A percentile compares a stretch with the other conserved stretches of the same genome.
Conservation (phyloP, 2,329 filamentous ascomycete species). For the Mollisiaceae sp. region DNA sequence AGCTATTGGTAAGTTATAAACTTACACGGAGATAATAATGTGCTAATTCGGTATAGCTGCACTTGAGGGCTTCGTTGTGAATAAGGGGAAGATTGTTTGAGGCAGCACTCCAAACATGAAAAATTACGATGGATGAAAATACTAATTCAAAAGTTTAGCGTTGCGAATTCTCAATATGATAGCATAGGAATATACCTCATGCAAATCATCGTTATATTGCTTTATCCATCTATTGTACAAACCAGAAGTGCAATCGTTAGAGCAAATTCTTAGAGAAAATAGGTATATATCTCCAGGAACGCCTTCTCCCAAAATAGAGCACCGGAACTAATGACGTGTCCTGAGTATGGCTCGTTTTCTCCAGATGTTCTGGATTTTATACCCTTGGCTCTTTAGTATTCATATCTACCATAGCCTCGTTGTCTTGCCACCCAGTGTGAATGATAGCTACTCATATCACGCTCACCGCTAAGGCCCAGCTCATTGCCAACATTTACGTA, state of each 20-base stretch:
- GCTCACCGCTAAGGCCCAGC: slow-evolving; percentile 58
- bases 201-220: background rate
- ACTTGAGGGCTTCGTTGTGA: slow-evolving; percentile 90
- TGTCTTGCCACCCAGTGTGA: slow-evolving; percentile 31
- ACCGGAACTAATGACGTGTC: background rate
- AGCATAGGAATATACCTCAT: background rate
- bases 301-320: background rate
- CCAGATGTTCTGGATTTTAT: background rate
- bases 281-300: slow-evolving; percentile 15
- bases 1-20: slow-evolving; percentile 67
- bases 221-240: slow-evolving; percentile 1
- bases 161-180: slow-evolving; percentile 6
- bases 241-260: background rate
- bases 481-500: slow-evolving; percentile 67
- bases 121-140: background rate
- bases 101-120: background rate
- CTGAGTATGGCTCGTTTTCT: background rate
- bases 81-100: slow-evolving; percentile 76
- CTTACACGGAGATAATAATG: background rate
- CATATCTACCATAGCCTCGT: slow-evolving; percentile 19
- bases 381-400: background rate
- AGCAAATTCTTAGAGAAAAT: slow-evolving; percentile 19
- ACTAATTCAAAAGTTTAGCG: slow-evolving; percentile 26
- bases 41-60: slow-evolving; percentile 56
- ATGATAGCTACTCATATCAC: slow-evolving; percentile 51